These are phyloP conservation scores for Cordyceps javanica DNA, from an alignment of 2,329 filamentous ascomycete genomes.

Conservation along the genomic window DNA sequence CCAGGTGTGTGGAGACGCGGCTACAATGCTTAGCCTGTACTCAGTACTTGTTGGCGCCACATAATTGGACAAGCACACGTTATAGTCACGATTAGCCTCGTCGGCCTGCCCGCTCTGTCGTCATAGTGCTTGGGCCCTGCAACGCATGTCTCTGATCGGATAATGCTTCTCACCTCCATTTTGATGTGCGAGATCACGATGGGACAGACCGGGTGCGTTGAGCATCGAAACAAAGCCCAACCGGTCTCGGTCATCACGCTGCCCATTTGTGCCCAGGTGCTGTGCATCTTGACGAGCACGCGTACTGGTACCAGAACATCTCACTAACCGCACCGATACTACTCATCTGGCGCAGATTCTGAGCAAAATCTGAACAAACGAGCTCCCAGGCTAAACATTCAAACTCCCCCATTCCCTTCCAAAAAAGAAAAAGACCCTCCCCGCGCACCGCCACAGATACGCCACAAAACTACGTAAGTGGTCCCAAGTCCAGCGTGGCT, in stretches of 20 bases:
- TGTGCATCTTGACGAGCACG: not conserved
- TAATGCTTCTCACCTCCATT: not conserved
- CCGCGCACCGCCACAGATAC: slow-evolving; percentile 6
- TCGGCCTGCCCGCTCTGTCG: slow-evolving; percentile 9
- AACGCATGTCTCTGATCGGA: slow-evolving; percentile 13
- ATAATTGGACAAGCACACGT: not conserved
- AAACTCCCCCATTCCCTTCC: no score
- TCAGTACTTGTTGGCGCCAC: not conserved
- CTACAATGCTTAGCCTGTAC: not conserved
- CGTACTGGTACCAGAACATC: not conserved
- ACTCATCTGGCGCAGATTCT: no score
- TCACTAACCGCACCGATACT: not conserved
- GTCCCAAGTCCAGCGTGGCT: slow-evolving; percentile 6
- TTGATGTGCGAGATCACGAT: not conserved
- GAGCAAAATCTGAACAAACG: no score
- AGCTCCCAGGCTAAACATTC: no score
- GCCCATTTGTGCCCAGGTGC: no score
- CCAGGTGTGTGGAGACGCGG: slow-evolving; percentile 3
- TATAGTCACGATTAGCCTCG: not conserved
- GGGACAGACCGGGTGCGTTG: not conserved
- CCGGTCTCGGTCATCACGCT: no score
- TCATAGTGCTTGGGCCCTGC: slow-evolving; percentile 10
- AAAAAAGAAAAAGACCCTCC: not conserved
- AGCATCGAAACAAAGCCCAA: not conserved
- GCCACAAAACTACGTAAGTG: slow-evolving; percentile 9